Base-by-base conservation (phyloP, 2,329 filamentous ascomycete species). In the Ilyonectria sp. region DNA sequence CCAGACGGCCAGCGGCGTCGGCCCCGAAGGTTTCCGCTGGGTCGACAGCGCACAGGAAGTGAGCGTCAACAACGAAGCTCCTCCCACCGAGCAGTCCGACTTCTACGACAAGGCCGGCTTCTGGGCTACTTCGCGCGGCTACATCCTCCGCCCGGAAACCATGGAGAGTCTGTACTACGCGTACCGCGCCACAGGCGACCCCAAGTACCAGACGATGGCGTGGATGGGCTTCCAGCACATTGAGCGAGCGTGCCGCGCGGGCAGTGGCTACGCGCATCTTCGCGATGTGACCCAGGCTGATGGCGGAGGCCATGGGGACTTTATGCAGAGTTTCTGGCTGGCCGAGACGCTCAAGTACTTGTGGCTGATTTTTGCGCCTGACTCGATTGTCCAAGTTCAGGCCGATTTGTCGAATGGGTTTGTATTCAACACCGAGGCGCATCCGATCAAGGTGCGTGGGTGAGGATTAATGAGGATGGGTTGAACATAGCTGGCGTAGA, bases 151-250 rank as follows among this genome's bases (percentile, higher is more conserved):
- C 0, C 92, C 94, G 0, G 94, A 97, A 81, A 93, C 94, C 4
- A 86, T 97, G 37, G 94, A 97, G 82, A 92, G 90, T 72, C 91
- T 91, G 79, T 97, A 97, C 85, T 96, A 97, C 79, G 93, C 94
- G 2, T 97, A 93, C 83, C 90, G 94, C 57, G 88, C 92, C 1
- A 97, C 94, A 0, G 91, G 92, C 4, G 87, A 95, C 67, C 72
- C 82, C 35, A 92, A 90, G 82, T 97, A 95, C 80, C 92, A 93
- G 78, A 91, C 95, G 67, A 94, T 93, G 91, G 92, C 92, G 6
- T 97, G 93, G 93, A 88, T 92, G 46, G 93, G 90, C 0, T 96
- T 95, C 79, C 76, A 87, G 40, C 86, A 86, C 29, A 92, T 97
- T 77, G 91, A 90, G 74, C 79, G 79, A 33, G 92, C 88, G 17